Percentiles rank a stretch among this genome's conserved stretches.
phyloP scores from a whole-genome alignment of 108 stramenopile genomes.

The Fistulifera pelliculosa region DNA sequence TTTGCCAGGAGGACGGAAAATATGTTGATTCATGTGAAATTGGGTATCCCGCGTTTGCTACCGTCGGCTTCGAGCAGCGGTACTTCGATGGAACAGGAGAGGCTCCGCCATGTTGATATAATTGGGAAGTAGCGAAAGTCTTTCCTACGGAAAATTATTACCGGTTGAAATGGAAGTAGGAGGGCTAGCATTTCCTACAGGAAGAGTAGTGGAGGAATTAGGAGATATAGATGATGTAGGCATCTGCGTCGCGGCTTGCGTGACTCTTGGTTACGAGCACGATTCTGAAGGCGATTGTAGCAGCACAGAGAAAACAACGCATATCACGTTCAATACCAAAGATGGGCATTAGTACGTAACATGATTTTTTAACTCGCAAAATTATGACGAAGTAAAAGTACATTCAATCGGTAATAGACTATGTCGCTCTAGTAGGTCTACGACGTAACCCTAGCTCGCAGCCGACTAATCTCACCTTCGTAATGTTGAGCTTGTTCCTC shows the following conservation, averaged over 20 bases:
- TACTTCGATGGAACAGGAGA: conserved; percentile 10
- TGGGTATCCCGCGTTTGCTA: conserved; percentile 36
- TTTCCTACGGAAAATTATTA: conserved; percentile 55
- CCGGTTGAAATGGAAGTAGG: conserved; percentile 51
- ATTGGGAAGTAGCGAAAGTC: conserved; percentile 36
- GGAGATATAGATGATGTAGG: conserved; percentile 58
- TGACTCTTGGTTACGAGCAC: conserved; percentile 55
- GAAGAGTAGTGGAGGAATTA: conserved; percentile 56
- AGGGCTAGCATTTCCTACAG: conserved; percentile 55
- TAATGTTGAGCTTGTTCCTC: conserved; percentile 85
- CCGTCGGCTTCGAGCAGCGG: background rate
- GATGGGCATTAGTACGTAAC: conserved; percentile 39
- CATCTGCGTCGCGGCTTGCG: conserved; percentile 55
- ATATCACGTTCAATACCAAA: conserved; percentile 38
- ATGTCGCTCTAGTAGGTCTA: no score
- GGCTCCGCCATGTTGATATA: conserved; percentile 7
- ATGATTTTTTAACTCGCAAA: no score
- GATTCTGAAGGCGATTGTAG: conserved; percentile 8
- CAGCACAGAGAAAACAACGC: conserved; percentile 4
- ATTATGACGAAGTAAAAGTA: no score
- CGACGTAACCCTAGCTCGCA: conserved; percentile 57
- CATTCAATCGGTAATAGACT: no score
- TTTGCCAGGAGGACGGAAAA: conserved; percentile 53
- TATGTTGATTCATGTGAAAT: conserved; percentile 60
- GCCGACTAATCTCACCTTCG: conserved; percentile 66